Evolutionary conservation across 1,284 basidiomycete genomes (phyloP).

Genomic region (Baeospora myosura): DNA sequence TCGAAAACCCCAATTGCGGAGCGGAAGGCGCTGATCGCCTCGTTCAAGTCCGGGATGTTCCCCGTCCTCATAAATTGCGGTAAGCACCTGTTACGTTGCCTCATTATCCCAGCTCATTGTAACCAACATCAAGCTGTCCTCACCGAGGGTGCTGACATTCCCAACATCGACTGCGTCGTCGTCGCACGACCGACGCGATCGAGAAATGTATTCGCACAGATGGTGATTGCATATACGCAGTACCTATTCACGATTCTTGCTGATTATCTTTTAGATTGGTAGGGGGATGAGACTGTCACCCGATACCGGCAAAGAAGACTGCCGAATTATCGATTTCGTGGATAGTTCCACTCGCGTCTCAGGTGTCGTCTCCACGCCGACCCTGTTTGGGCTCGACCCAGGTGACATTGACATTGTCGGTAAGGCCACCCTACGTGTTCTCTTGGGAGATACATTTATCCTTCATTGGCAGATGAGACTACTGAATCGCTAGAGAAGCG

Average conservation of each 20-base stretch:
- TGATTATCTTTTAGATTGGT: conserved; percentile 58
- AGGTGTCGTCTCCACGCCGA: conserved; percentile 77
- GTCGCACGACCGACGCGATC: conserved; percentile 85
- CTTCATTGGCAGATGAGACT: conserved; percentile 37
- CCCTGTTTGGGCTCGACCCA: conserved; percentile 83
- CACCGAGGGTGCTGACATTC: conserved; percentile 88
- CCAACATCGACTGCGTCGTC: conserved; percentile 87
- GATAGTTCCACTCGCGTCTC: conserved; percentile 66
- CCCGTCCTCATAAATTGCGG: conserved; percentile 92
- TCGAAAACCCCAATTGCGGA: conserved; percentile 62
- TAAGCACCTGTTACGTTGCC: conserved; percentile 25
- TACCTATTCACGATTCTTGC: neutral
- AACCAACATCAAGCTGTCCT: conserved; percentile 57
- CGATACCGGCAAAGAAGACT: conserved; percentile 76
- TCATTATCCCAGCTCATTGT: neutral
- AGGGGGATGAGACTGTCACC: conserved; percentile 87
- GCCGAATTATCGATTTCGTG: conserved; percentile 88
- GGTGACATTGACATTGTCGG: conserved; percentile 54
- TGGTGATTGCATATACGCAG: conserved; percentile 48
- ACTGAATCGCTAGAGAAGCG: conserved; percentile 40
- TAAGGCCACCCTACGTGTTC: conserved; percentile 19
- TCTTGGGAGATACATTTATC: conserved; percentile 4
- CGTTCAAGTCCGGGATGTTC: conserved; percentile 68
- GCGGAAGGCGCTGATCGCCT: conserved; percentile 57
- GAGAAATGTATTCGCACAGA: conserved; percentile 86